Evolutionary conservation across 805 yeast species (phyloP).

Genomic region (Hyphopichia homilentoma): DNA sequence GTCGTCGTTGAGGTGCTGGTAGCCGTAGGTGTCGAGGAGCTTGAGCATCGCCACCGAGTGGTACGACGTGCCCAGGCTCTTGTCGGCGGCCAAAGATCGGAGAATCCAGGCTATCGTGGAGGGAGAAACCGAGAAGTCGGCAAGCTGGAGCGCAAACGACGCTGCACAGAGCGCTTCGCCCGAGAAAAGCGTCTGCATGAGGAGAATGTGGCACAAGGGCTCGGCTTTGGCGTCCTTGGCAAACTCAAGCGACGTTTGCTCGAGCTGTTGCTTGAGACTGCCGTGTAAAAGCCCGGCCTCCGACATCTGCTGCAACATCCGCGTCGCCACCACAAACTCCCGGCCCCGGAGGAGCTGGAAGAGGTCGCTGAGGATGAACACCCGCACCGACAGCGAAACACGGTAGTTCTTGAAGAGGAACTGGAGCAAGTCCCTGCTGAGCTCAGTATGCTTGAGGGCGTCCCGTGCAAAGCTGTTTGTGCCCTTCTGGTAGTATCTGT

Average conservation of each 20-base stretch:
- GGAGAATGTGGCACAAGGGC: constrained; percentile 10
- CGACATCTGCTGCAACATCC: constrained; percentile 7
- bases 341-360: neutral
- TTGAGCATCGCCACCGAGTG: no score
- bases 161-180: constrained; percentile 23
- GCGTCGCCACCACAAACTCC: constrained; percentile 4
- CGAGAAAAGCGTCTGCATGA: constrained; percentile 11
- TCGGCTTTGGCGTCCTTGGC: neutral
- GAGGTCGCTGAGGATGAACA: constrained; percentile 16
- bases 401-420: constrained; percentile 11
- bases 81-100: no score
- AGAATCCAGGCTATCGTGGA: no score
- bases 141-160: no score
- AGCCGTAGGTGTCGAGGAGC: no score
- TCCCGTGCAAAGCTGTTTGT: constrained; percentile 15
- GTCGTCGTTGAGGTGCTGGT: no score
- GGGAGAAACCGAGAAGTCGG: no score
- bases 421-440: constrained; percentile 14
- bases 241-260: neutral
- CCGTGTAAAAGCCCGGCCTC: neutral
- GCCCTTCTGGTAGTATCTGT: constrained; percentile 8
- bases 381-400: constrained; percentile 15
- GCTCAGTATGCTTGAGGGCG: constrained; percentile 13
- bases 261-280: neutral
- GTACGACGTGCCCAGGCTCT: no score